Conservation (phyloP, 768 basidiomycete species). For the Suillus placidus region DNA sequence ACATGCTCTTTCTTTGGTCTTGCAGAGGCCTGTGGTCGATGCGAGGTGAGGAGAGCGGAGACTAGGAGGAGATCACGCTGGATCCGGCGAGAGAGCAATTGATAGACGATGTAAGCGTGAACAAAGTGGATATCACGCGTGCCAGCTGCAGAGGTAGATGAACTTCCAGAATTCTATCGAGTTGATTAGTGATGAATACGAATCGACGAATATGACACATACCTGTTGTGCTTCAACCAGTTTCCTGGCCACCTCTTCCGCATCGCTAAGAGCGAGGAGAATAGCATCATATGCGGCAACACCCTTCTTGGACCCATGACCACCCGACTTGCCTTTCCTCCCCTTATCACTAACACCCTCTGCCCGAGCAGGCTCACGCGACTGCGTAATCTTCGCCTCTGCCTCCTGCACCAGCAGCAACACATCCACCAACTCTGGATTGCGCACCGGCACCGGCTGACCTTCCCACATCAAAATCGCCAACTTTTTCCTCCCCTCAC, state of each 20-base stretch:
- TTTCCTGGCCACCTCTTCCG: conserved; percentile 81
- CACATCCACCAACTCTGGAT: conserved; percentile 89
- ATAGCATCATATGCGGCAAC: conserved; percentile 89
- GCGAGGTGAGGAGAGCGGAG: conserved; percentile 58
- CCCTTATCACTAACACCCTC: conserved; percentile 31
- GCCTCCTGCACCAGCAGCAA: conserved; percentile 82
- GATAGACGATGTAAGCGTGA: conserved; percentile 85
- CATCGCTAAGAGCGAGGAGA: conserved; percentile 83
- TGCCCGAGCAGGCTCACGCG: conserved; percentile 27
- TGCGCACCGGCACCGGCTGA: conserved; percentile 80
- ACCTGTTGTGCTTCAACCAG: conserved; percentile 87
- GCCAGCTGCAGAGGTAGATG: conserved; percentile 43
- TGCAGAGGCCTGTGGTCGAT: conserved; percentile 33
- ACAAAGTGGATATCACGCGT: conserved; percentile 80
- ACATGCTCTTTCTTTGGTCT: conserved; percentile 50
- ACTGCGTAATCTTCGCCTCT: conserved; percentile 55
- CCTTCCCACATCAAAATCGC: conserved; percentile 76
- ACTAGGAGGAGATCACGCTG: conserved; percentile 86
- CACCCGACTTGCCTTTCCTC: conserved; percentile 39
- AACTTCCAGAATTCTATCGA: conserved; percentile 45
- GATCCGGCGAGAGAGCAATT: conserved; percentile 84
- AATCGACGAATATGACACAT: conserved; percentile 16
- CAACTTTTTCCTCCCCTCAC: conserved; percentile 55
- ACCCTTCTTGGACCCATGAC: conserved; percentile 61
- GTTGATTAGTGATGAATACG: background rate